These are phyloP conservation scores for Arachnomyces sp. DNA, from an alignment of 2,329 filamentous ascomycete genomes.

Conservation along the genomic window DNA sequence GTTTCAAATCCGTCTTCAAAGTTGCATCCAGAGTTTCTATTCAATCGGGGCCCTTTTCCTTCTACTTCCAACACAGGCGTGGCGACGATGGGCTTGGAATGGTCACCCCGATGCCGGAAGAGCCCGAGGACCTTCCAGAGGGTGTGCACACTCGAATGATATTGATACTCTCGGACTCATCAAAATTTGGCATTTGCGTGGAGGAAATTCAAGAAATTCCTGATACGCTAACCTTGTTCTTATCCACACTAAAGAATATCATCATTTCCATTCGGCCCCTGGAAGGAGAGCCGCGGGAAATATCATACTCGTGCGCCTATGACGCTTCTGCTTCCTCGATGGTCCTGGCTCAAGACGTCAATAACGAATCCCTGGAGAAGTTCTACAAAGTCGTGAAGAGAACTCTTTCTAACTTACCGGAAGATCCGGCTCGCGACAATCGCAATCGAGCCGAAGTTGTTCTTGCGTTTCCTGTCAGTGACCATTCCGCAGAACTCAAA, in stretches of 20 bases:
- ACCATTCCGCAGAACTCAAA: not conserved
- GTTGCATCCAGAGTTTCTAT: constrained; percentile 30
- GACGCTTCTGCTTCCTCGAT: too few species aligned
- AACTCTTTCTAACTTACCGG: too few species aligned
- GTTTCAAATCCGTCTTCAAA: constrained; percentile 26
- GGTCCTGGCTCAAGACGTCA: too few species aligned
- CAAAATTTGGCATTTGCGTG: constrained; percentile 6
- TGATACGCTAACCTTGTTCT: constrained; percentile 36
- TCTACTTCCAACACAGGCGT: constrained; percentile 24
- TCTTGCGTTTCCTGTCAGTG: too few species aligned
- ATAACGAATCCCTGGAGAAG: too few species aligned
- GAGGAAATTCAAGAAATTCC: constrained; percentile 32
- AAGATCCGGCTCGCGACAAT: too few species aligned
- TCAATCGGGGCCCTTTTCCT: constrained; percentile 33
- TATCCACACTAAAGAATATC: constrained; percentile 34
- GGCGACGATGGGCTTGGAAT: constrained; percentile 45
- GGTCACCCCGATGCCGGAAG: constrained; percentile 32
- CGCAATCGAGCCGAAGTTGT: too few species aligned
- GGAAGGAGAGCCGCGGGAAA: constrained; percentile 9
- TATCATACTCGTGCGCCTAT: constrained; percentile 7
- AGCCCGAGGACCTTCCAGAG: constrained; percentile 9
- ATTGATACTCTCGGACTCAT: constrained; percentile 26
- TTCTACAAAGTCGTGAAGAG: too few species aligned
- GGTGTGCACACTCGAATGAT: constrained; percentile 30
- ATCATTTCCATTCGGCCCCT: constrained; percentile 17